phyloP scores from a whole-genome alignment of 1,284 basidiomycete species.

The Cerioporus squamosus region DNA sequence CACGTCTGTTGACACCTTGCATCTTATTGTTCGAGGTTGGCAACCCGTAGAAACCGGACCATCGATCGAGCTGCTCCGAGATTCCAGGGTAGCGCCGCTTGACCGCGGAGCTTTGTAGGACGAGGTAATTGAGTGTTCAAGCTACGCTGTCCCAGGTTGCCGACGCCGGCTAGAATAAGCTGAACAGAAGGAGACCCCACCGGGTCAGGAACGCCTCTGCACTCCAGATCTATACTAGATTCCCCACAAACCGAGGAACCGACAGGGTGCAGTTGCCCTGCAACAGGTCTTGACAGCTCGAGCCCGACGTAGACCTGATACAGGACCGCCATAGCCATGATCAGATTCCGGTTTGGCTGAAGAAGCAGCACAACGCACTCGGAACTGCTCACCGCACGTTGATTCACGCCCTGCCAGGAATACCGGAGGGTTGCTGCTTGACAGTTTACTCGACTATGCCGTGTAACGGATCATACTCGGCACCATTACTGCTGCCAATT shows the following conservation, averaged over 20 bases:
- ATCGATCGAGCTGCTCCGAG: background rate
- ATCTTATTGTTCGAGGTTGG: too few relatives aligned
- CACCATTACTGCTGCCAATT: background rate
- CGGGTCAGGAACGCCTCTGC: slow-evolving; percentile 10
- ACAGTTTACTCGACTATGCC: background rate
- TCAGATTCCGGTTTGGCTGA: slow-evolving; percentile 1
- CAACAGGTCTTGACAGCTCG: slow-evolving; percentile 8
- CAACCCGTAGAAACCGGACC: too few relatives aligned
- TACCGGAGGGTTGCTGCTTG: background rate
- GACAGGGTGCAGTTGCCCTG: slow-evolving; percentile 10
- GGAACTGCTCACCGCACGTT: background rate
- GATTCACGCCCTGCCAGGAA: background rate
- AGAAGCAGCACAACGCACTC: slow-evolving; percentile 1
- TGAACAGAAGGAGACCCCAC: too few relatives aligned
- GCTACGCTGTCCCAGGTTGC: background rate
- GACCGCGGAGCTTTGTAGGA: background rate
- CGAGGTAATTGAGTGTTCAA: background rate
- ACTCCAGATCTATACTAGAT: slow-evolving; percentile 13
- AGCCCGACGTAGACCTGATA: slow-evolving; percentile 11
- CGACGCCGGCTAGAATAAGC: background rate
- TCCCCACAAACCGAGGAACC: background rate
- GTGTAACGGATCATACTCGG: background rate
- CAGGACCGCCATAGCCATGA: slow-evolving; percentile 7
- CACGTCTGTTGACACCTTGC: too few relatives aligned
- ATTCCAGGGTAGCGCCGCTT: background rate